Base-by-base conservation (phyloP, 148 eudicot species). In the Rhododendron vialii region DNA sequence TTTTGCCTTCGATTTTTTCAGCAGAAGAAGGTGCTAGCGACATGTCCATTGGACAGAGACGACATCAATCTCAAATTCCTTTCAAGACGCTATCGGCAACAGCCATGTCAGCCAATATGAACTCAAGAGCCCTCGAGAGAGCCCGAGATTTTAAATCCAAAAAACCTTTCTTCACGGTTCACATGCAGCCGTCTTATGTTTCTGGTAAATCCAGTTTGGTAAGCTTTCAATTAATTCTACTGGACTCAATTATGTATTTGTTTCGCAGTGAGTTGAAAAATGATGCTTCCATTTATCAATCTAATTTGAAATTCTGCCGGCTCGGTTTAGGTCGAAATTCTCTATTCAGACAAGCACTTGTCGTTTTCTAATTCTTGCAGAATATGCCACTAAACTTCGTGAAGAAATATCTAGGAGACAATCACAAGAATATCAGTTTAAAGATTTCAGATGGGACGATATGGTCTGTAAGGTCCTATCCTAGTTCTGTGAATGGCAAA, bases 171-270 rank as follows among this genome's bases (percentile, higher is more conserved):
- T 85, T 80, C 78, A 76, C 50, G 2, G 73, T 81, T 41, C n/a
- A 22, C n/a, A 71, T 90, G 89, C 48, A 38, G 0, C 87, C 76
- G 4, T 45, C 88, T n/a, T 83, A 85, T 81, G 71, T 88, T 74
- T 4, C 36, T 41, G 1, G 4, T 12, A 14, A 0, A 8, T 55
- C 0, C 18, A 2, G 2, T 83, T 26, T 87, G 90, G 92, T 90
- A 90, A 90, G 84, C 73, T 26, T 14, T 69, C 41, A 2, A 13
- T 15, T 80, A 10, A 10, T 26, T 26, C 28, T 33, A 24, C 11
- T 24, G n/a, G 7, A 30, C 85, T 28, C 3, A 26, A 11, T 11
- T 69, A 7, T 26, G 17, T 26, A 69, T 8, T 59, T 59, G 2
- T 6, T 5, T 7, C 4, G 0, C 1, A 2, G 78, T 20, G 7